Evolutionary conservation across 805 yeast species (phyloP).

Genomic region (Starmerella gropengiesseri): DNA sequence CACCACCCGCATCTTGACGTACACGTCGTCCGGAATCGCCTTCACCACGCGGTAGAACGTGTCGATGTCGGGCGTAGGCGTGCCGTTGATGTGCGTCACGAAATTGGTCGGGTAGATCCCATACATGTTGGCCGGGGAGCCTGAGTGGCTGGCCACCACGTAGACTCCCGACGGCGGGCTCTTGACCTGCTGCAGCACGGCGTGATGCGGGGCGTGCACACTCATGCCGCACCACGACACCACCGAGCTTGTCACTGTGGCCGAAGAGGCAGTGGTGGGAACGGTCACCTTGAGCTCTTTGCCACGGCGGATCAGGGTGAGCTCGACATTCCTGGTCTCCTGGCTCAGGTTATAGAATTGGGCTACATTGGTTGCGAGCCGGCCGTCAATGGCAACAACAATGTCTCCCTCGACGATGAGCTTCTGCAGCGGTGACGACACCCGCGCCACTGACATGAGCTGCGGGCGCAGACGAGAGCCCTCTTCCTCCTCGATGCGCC

Average conservation of each 20-base stretch:
- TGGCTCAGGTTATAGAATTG: constrained; percentile 46
- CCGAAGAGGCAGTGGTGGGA: constrained; percentile 50
- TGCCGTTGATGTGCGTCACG: constrained; percentile 79
- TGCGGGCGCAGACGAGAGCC: constrained; percentile 51
- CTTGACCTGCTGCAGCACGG: constrained; percentile 74
- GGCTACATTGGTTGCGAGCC: constrained; percentile 51
- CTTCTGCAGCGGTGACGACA: constrained; percentile 37
- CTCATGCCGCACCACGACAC: constrained; percentile 77
- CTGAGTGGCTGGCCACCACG: constrained; percentile 59
- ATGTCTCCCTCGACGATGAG: constrained; percentile 54
- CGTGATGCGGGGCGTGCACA: constrained; percentile 83
- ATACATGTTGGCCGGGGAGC: constrained; percentile 80
- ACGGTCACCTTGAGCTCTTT: constrained; percentile 50
- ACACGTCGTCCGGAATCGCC: constrained; percentile 64
- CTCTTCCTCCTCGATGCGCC: constrained; percentile 49
- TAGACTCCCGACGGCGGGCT: constrained; percentile 75
- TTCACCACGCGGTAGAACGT: constrained; percentile 58
- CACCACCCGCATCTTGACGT: constrained; percentile 68
- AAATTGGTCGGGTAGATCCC: constrained; percentile 70
- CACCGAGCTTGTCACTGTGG: constrained; percentile 51
- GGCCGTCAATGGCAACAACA: constrained; percentile 55
- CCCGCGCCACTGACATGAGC: constrained; percentile 58
- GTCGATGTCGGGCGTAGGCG: constrained; percentile 57
- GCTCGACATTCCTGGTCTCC: constrained; percentile 36
- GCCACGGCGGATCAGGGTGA: constrained; percentile 64